Evolutionary conservation across 192 early-diverging fungal species (phyloP).

Genomic region (Podochytrium sp.): DNA sequence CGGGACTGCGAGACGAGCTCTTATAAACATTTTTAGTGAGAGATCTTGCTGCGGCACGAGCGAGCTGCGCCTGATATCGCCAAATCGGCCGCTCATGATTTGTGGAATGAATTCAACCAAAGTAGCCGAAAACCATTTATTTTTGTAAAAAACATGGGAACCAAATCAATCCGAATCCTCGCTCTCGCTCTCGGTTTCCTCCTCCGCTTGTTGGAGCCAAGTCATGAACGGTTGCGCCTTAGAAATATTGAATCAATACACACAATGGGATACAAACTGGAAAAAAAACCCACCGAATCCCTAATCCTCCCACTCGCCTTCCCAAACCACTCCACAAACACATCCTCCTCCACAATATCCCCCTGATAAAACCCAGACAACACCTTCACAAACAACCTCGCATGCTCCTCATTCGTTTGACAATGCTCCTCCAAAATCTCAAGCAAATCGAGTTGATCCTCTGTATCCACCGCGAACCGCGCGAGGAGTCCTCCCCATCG

Average conservation of each 20-base stretch:
- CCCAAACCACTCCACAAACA: conserved; percentile 77
- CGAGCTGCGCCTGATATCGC: no score
- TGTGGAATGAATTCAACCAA: no score
- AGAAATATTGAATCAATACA: neutral
- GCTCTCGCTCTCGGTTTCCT: conserved; percentile 71
- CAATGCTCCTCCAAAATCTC: conserved; percentile 44
- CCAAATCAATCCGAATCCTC: no score
- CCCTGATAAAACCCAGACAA: conserved; percentile 74
- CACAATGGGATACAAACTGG: neutral
- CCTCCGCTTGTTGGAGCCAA: conserved; percentile 75
- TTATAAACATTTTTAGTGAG: no score
- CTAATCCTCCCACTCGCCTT: conserved; percentile 53
- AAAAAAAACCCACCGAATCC: conserved; percentile 54
- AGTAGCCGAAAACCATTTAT: no score
- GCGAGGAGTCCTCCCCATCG: conserved; percentile 74
- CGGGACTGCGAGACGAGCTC: no score
- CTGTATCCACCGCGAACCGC: conserved; percentile 64
- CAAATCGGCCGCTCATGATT: no score
- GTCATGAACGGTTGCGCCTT: conserved; percentile 61
- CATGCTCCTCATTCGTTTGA: conserved; percentile 37
- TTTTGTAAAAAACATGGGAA: no score
- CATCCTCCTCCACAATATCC: conserved; percentile 83
- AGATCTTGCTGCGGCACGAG: no score
- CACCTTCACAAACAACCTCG: conserved; percentile 62
- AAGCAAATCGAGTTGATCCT: conserved; percentile 77